phyloP scores from a whole-genome alignment of 179 eudicot species.

The Silene noctiflora region DNA sequence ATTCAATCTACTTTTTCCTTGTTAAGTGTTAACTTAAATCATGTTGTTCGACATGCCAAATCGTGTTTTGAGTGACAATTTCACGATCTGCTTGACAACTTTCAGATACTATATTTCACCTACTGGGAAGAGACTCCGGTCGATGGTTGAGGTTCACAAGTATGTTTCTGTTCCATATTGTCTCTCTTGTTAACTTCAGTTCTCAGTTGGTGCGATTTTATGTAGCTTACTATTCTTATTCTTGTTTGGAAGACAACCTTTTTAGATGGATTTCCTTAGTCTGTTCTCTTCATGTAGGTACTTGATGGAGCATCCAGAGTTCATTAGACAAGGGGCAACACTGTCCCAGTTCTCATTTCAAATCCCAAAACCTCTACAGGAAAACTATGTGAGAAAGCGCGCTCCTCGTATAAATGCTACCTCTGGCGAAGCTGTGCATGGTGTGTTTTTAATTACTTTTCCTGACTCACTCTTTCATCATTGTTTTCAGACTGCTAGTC shows the following conservation, averaged over 20 bases:
- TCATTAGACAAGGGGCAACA: slow-evolving; percentile 44
- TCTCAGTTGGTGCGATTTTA: no score
- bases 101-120: slow-evolving; percentile 87
- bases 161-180: slow-evolving; percentile 27
- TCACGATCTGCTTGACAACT: slow-evolving; percentile 2
- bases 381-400: slow-evolving; percentile 73
- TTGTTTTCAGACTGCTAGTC: not conserved
- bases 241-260: not conserved
- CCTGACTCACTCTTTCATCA: not conserved
- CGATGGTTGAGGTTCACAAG: slow-evolving; percentile 75
- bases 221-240: not conserved
- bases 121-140: slow-evolving; percentile 70
- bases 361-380: slow-evolving; percentile 72
- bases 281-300: slow-evolving; percentile 40
- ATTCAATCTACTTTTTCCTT: not conserved
- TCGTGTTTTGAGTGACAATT: not conserved
- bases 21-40: not conserved
- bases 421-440: slow-evolving; percentile 41
- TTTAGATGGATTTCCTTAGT: not conserved
- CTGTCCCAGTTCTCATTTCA: slow-evolving; percentile 76
- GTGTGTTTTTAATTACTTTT: slow-evolving; percentile 29
- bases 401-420: slow-evolving; percentile 38
- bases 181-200: not conserved
- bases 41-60: not conserved
- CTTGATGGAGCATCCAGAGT: slow-evolving; percentile 61